These are phyloP conservation scores for Marchantia paleacea DNA, from an alignment of 225 moss, liverwort and hornwort genomes.

Conservation along the genomic window DNA sequence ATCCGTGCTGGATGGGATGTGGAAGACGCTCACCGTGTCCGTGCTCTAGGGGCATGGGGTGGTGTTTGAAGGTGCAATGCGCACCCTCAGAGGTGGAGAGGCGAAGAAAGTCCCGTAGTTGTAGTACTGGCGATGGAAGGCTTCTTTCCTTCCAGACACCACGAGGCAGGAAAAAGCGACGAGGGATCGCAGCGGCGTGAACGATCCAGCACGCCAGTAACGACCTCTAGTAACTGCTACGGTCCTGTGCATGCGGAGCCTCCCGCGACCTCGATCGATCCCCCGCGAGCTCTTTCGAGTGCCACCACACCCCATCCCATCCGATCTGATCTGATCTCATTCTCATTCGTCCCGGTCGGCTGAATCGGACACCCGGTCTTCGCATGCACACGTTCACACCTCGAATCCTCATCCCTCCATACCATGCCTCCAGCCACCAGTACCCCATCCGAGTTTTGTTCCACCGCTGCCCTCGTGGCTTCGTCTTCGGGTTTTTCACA, in stretches of 20 bases:
- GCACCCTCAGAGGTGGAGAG: slow-evolving; percentile 11
- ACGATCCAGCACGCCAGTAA: slow-evolving; percentile 22
- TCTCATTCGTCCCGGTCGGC: slow-evolving; percentile 12
- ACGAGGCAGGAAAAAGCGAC: neutral
- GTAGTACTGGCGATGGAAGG: slow-evolving; percentile 8
- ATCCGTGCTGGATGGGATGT: neutral
- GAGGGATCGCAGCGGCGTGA: slow-evolving; percentile 7
- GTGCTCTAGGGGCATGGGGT: neutral
- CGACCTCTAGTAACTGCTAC: slow-evolving; percentile 30
- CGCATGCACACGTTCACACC: slow-evolving; percentile 11
- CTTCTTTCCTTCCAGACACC: neutral
- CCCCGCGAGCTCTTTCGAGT: neutral
- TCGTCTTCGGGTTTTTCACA: no score
- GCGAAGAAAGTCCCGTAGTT: neutral
- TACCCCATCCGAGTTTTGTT: no score
- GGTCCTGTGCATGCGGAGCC: slow-evolving; percentile 11
- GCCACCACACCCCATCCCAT: slow-evolving; percentile 10
- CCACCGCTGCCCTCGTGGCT: neutral
- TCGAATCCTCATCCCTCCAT: neutral
- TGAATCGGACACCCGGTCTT: neutral
- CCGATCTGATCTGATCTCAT: slow-evolving; percentile 13
- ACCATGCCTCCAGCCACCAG: no score
- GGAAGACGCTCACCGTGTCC: neutral
- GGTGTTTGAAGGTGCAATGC: neutral
- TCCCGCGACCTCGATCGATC: slow-evolving; percentile 13